These are phyloP conservation scores for Alternaria conjuncta DNA, from an alignment of 2,329 filamentous ascomycete species.

Conservation along the genomic window DNA sequence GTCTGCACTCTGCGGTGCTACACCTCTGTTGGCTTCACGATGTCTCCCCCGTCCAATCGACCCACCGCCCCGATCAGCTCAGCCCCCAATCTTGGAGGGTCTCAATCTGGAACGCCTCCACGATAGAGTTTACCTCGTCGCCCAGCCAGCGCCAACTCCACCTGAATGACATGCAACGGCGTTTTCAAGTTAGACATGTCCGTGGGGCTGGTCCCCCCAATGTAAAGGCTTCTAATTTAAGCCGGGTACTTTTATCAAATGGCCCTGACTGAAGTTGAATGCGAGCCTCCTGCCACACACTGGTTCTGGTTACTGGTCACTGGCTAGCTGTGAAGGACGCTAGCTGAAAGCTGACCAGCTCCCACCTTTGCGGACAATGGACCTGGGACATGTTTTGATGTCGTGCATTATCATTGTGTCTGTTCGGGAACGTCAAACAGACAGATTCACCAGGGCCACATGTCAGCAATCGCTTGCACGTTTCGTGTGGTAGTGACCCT, in stretches of 20 bases:
- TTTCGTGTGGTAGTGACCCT: background rate
- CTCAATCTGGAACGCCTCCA: background rate
- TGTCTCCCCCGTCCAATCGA: background rate
- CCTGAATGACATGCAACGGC: background rate
- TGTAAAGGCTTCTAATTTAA: constrained; percentile 9
- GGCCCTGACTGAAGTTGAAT: background rate
- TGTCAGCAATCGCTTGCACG: constrained; percentile 5
- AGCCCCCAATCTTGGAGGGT: background rate
- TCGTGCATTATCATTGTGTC: constrained; percentile 9
- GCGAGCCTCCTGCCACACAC: background rate
- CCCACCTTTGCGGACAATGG: background rate
- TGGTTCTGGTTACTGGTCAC: background rate
- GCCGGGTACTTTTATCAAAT: background rate
- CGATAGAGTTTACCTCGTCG: constrained; percentile 1
- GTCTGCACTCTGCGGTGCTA: background rate
- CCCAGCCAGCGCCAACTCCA: constrained; percentile 2
- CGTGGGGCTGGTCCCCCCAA: background rate
- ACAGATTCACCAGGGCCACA: background rate
- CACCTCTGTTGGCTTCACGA: background rate
- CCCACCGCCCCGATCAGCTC: background rate
- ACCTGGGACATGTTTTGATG: background rate
- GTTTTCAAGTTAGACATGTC: background rate
- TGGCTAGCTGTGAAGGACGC: background rate
- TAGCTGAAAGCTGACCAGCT: background rate
- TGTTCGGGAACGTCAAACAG: background rate